Base-by-base conservation (phyloP, 805 yeast species). In the Lipomyces orientalis region DNA sequence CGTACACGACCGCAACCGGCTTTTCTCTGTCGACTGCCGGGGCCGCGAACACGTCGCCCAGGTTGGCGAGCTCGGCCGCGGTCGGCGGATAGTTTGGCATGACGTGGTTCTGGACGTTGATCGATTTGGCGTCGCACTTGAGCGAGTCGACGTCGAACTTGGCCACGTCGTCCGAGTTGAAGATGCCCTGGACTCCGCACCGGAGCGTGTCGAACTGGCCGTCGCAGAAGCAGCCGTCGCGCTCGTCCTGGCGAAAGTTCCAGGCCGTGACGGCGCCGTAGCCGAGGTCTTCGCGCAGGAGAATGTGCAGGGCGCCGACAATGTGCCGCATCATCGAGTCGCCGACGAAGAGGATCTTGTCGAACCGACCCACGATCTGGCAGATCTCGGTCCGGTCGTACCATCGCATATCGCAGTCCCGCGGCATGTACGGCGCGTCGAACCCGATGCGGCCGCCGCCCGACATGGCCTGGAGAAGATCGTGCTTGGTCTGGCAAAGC, bases 321-420 rank as follows among this genome's bases (percentile, higher is more conserved):
- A 63, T 63, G 56, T 69, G 72, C n/a, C 72, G 67, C 70, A 66
- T 67, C 72, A 69, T 69, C 22, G 65, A 55, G 62, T 69, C 72
- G 51, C 72, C 72, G 35, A 69, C 51, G 35, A 69, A 69, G 25
- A 69, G 35, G 46, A 69, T 46, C 61, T 55, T 54, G 62, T 69
- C 72, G 62, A 49, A 69, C 16, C 67, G 60, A 58, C 60, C 34
- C 25, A 69, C 31, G 55, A 69, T 69, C 2, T 35, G 54, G 64
- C 72, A 69, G 29, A 69, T 63, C 55, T 67, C 72, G 49, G 33
- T 55, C n/a, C 64, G 61, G 43, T 63, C 70, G 56, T 63, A 69
- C 72, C 72, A 69, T 35, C 72, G 71, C 72, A 69, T 69, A 51
- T 69, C 72, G 58, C 72, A 69, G 49, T 54, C 68, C 22, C 72